These are phyloP conservation scores for Ogataea degrootiae DNA, from an alignment of 805 yeast species.

Conservation along the genomic window DNA sequence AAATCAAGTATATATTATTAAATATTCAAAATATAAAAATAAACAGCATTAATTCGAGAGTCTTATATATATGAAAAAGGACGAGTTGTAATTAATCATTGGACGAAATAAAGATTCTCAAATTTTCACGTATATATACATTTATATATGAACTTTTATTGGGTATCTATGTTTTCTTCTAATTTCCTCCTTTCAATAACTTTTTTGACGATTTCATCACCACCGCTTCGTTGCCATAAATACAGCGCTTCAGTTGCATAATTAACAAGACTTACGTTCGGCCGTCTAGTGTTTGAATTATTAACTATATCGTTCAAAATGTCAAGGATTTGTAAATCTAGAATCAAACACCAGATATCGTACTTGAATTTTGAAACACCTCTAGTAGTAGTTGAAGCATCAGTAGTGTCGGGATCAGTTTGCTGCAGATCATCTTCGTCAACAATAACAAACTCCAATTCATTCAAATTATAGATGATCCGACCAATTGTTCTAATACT, in stretches of 20 bases:
- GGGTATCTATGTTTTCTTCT: background rate
- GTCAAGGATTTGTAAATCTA: constrained; percentile 57
- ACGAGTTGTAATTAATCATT: too few species aligned
- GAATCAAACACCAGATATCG: constrained; percentile 68
- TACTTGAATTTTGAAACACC: constrained; percentile 41
- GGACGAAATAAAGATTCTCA: too few species aligned
- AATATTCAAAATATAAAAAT: background rate
- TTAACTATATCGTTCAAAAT: constrained; percentile 64
- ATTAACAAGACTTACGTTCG: constrained; percentile 62
- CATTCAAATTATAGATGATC: constrained; percentile 56
- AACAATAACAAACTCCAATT: constrained; percentile 18
- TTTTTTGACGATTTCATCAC: constrained; percentile 26
- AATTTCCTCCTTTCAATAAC: constrained; percentile 4
- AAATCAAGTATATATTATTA: background rate
- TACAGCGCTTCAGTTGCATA: constrained; percentile 89
- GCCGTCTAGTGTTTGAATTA: constrained; percentile 41
- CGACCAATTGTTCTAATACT: constrained; percentile 87
- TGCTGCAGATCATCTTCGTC: constrained; percentile 30
- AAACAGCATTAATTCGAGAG: too few species aligned
- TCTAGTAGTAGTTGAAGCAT: background rate
- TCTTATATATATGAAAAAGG: too few species aligned
- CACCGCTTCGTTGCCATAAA: constrained; percentile 70
- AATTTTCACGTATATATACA: background rate
- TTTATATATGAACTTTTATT: background rate
- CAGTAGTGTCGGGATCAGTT: constrained; percentile 24